phyloP scores from a whole-genome alignment of 2,329 filamentous ascomycete species.

The Cordyceps tenuipes region DNA sequence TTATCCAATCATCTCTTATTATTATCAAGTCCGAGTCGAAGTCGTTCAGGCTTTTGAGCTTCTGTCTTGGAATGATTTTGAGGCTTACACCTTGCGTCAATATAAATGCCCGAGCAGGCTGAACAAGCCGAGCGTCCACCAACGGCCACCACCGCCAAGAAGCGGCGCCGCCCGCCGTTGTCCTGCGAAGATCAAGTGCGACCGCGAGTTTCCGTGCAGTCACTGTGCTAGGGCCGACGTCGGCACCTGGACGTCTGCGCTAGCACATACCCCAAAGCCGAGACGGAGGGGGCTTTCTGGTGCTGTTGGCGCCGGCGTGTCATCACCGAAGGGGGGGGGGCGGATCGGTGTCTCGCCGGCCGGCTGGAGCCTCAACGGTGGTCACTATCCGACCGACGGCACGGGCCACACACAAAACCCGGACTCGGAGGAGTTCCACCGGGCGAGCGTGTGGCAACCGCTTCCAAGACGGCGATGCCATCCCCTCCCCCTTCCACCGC shows the following conservation, averaged over 20 bases:
- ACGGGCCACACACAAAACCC: background rate
- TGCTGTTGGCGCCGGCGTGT: background rate
- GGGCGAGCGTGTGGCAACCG: background rate
- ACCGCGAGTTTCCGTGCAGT: slow-evolving; percentile 49
- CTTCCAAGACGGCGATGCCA: slow-evolving; percentile 13
- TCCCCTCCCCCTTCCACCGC: background rate
- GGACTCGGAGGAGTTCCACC: slow-evolving; percentile 1
- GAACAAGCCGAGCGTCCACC: slow-evolving; percentile 30
- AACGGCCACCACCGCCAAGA: slow-evolving; percentile 20
- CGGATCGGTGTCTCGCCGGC: background rate
- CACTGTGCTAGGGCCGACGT: slow-evolving; percentile 45
- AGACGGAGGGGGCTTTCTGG: background rate
- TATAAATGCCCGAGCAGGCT: slow-evolving; percentile 22
- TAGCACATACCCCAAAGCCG: slow-evolving; percentile 23
- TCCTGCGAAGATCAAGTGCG: slow-evolving; percentile 54
- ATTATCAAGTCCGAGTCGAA: no score
- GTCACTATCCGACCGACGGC: background rate
- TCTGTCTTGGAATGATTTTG: no score
- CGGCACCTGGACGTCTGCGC: slow-evolving; percentile 43
- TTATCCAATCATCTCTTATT: background rate
- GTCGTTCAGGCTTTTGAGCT: no score
- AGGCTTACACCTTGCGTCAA: no score
- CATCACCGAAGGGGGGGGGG: background rate
- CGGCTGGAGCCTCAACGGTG: background rate
- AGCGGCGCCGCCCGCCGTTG: slow-evolving; percentile 31